Evolutionary conservation across 306 rosid genomes (phyloP), one percentile per base, ranked within the genome.

Genomic region (Herpetospermum pedunculosum): DNA sequence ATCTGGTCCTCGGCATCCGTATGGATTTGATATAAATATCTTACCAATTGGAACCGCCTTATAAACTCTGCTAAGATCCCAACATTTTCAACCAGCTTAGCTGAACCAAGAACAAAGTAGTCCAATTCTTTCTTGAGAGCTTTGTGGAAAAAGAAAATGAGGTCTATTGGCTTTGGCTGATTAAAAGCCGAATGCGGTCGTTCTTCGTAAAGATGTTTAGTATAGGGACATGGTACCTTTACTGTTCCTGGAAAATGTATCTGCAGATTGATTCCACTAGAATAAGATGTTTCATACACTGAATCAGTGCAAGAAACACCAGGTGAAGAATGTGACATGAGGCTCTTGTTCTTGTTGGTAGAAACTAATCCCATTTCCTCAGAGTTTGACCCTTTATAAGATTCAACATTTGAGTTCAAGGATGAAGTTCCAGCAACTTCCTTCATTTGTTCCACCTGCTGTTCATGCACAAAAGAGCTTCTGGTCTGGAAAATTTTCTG

Each of bases 81-180:
- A 74, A 46, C 79, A 80, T 91, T 84, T 76, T 82, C 82, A 49
- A 86, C 87, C 83, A 94, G 80, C 83, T 88, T 88, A 68, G 88
- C 83, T 54, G 98, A 94, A 71, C 91, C 87, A 80, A 69, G 78
- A 59, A 91, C 92, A 46, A 94, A 87, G 88, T 85, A 87, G 30
- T 89, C 97, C 89, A 94, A 79, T 79, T 94, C 98, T 77, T 85
- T 87, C 90, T 82, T 94, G 74, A 94, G 86, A 75, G 97, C 98
- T 85, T 91, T 91, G 87, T 94, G 98, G 83, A 91, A 84, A 86
- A 85, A 86, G 81, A 89, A 85, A 73, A 94, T 75, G 74, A 91
- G 57, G 79, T 94, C 98, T 78, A 91, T 83, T 73, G 95, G 96
- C 77, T 89, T 90, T 12, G 89, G 86, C 71, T 87, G 88, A 75